phyloP scores from a whole-genome alignment of 768 basidiomycete species.

The Leccinum subtestaceum region DNA sequence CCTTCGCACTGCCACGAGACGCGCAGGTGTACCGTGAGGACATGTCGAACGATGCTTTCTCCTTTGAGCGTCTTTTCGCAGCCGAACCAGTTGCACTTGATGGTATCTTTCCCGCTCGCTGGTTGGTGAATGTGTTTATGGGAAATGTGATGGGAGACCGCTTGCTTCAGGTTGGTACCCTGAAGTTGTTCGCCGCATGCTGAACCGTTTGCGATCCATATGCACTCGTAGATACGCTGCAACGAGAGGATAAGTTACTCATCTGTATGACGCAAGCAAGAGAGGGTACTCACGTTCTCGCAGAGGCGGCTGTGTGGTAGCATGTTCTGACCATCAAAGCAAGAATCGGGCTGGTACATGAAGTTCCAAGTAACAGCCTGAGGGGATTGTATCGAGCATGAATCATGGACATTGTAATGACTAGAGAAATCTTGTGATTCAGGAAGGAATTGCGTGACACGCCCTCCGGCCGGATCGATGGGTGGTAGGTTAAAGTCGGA shows the following conservation, averaged over 20 bases:
- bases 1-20: constrained; percentile 6
- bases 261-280: background rate
- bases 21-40: constrained; percentile 22
- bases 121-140: constrained; percentile 3
- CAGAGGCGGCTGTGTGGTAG: too few species aligned
- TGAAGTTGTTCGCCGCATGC: constrained; percentile 1
- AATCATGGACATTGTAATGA: background rate
- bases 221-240: constrained; percentile 4
- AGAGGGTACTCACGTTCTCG: too few species aligned
- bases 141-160: constrained; percentile 12
- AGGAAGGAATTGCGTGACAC: constrained; percentile 34
- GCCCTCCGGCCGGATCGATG: too few species aligned
- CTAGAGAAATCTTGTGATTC: background rate
- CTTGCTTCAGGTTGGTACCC: constrained; percentile 7
- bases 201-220: constrained; percentile 9
- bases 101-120: constrained; percentile 1
- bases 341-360: background rate
- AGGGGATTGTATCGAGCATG: too few species aligned
- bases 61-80: constrained; percentile 23
- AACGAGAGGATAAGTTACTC: background rate
- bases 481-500: too few species aligned
- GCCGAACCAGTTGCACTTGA: constrained; percentile 16
- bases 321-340: background rate
- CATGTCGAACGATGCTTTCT: constrained; percentile 26
- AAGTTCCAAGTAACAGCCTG: background rate